Conservation (phyloP, 768 basidiomycete species). For the Porphyrellus cyaneotinctus region DNA sequence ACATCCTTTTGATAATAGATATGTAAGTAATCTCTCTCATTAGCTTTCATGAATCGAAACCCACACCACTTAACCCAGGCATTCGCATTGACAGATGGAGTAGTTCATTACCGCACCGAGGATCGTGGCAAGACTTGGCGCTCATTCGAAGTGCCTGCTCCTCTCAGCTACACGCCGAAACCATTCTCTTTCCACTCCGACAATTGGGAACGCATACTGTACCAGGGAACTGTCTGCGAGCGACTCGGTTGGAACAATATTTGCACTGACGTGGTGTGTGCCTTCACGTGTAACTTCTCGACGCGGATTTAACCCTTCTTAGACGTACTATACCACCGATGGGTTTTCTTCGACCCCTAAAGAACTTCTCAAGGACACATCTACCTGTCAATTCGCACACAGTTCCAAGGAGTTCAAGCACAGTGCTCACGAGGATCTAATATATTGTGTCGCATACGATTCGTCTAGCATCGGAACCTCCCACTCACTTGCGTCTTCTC, state of each 20-base stretch:
- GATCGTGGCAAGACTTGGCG: constrained; percentile 89
- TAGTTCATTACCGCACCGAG: constrained; percentile 80
- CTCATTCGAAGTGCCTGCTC: constrained; percentile 66
- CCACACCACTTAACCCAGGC: constrained; percentile 48
- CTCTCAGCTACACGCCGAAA: constrained; percentile 38
- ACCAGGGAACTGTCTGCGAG: constrained; percentile 70
- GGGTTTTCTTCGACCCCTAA: constrained; percentile 63
- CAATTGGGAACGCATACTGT: constrained; percentile 73
- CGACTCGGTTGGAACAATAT: constrained; percentile 45
- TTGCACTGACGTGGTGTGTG: constrained; percentile 69
- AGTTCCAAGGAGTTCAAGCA: constrained; percentile 80
- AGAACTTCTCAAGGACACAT: constrained; percentile 64
- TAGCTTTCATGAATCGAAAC: background rate
- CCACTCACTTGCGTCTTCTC: constrained; percentile 51
- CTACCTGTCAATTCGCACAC: constrained; percentile 86
- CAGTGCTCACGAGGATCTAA: constrained; percentile 64
- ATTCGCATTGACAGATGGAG: constrained; percentile 75
- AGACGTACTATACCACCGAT: constrained; percentile 90
- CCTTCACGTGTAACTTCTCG: background rate
- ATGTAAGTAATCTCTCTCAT: constrained; percentile 41
- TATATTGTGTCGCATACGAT: constrained; percentile 91
- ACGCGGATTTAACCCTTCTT: constrained; percentile 9
- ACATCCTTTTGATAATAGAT: constrained; percentile 81
- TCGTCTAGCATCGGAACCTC: constrained; percentile 39
- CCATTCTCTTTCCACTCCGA: constrained; percentile 90